Conservation (phyloP, 306 rosid species). For the Gynostemma pentaphyllum region DNA sequence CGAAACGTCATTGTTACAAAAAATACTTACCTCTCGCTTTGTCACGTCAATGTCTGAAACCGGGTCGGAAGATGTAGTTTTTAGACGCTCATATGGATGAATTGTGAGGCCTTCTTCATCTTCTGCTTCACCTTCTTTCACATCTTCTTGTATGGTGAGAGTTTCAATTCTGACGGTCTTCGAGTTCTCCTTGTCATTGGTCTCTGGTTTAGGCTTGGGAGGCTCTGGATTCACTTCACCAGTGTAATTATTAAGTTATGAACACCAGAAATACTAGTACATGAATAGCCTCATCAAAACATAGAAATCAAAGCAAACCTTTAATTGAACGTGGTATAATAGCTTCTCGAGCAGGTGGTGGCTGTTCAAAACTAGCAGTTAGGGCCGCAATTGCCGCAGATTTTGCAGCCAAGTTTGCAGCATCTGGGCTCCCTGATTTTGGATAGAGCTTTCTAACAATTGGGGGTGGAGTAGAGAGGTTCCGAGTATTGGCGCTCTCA, state of each 20-base stretch:
- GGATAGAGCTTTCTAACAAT: constrained; percentile 72
- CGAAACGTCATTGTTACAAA: constrained; percentile 5
- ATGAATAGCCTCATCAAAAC: background rate
- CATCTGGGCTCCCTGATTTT: constrained; percentile 54
- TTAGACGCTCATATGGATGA: constrained; percentile 64
- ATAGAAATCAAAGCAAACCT: constrained; percentile 29
- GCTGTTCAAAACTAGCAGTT: constrained; percentile 51
- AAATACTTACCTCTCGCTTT: constrained; percentile 93
- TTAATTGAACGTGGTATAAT: constrained; percentile 64
- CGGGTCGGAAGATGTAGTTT: constrained; percentile 53
- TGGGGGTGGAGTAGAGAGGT: constrained; percentile 98
- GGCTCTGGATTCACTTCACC: constrained; percentile 35
- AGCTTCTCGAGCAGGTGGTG: constrained; percentile 44
- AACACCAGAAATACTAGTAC: background rate
- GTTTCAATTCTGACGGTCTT: constrained; percentile 45
- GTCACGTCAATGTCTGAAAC: constrained; percentile 67
- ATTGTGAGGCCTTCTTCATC: constrained; percentile 63
- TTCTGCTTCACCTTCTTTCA: constrained; percentile 79
- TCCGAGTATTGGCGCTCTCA: constrained; percentile 57
- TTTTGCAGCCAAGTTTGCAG: constrained; percentile 39
- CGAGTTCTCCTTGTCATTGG: constrained; percentile 31
- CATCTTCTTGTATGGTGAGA: constrained; percentile 72
- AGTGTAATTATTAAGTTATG: background rate
- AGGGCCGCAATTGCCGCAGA: constrained; percentile 57
- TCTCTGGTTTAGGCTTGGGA: constrained; percentile 30